phyloP scores from a whole-genome alignment of 805 yeast genomes.

The Starmerella stigmatis region DNA sequence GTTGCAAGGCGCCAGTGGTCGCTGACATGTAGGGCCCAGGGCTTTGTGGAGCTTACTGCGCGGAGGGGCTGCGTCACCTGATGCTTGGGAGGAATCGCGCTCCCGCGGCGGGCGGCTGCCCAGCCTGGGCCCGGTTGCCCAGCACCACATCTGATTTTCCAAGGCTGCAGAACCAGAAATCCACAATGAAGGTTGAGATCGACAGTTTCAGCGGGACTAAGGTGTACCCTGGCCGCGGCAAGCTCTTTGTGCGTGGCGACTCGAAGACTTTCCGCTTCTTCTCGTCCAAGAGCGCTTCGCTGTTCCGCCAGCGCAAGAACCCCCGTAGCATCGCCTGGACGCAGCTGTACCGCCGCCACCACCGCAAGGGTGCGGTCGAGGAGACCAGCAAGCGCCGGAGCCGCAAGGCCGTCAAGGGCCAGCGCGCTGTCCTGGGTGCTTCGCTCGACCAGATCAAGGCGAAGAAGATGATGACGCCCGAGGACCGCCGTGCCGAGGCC shows the following conservation, averaged over 20 bases:
- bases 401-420: slow-evolving; percentile 95
- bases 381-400: slow-evolving; percentile 94
- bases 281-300: slow-evolving; percentile 92
- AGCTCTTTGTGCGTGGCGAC: slow-evolving; percentile 98
- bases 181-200: slow-evolving; percentile 93
- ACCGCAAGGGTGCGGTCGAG: slow-evolving; percentile 99
- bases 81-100: slow-evolving; percentile 4
- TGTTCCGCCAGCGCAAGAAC: slow-evolving; percentile 99
- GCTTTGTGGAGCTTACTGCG: background rate
- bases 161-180: slow-evolving; percentile 7
- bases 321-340: slow-evolving; percentile 99
- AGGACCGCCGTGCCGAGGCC: slow-evolving; percentile 94
- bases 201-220: slow-evolving; percentile 98
- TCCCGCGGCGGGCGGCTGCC: background rate
- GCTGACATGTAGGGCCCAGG: slow-evolving; percentile 13
- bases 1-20: background rate
- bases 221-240: slow-evolving; percentile 99
- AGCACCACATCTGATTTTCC: slow-evolving; percentile 7
- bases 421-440: slow-evolving; percentile 99
- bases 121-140: slow-evolving; percentile 5
- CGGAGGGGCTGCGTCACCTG: background rate
- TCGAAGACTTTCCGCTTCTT: slow-evolving; percentile 99
- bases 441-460: slow-evolving; percentile 96
- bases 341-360: slow-evolving; percentile 98
- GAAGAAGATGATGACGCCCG: slow-evolving; percentile 93